These are phyloP conservation scores for Fragilariopsis cylindrus DNA, from an alignment of 108 stramenopile genomes.

Conservation along the genomic window DNA sequence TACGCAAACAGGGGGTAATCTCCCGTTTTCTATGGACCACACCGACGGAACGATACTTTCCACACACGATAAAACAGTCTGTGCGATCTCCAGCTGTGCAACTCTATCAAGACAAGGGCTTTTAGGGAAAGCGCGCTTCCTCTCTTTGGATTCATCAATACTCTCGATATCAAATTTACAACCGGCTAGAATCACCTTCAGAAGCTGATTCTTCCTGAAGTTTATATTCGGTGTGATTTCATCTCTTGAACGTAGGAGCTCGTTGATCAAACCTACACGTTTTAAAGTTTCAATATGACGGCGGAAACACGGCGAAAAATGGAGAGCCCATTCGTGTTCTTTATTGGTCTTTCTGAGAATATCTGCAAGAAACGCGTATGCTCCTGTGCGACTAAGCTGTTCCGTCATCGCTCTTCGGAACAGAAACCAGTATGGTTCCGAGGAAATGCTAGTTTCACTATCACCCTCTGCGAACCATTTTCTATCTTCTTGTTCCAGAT, in stretches of 20 bases:
- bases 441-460: slow-evolving; percentile 12
- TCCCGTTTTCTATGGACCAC: slow-evolving; percentile 36
- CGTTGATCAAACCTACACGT: slow-evolving; percentile 21
- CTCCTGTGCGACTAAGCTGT: slow-evolving; percentile 45
- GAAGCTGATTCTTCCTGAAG: slow-evolving; percentile 39
- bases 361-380: slow-evolving; percentile 64
- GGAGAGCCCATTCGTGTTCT: slow-evolving; percentile 38
- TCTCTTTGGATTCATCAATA: slow-evolving; percentile 1
- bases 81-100: not conserved
- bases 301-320: slow-evolving; percentile 32
- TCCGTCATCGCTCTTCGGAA: slow-evolving; percentile 52
- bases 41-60: slow-evolving; percentile 12
- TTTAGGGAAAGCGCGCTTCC: slow-evolving; percentile 4
- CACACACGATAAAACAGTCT: not conserved
- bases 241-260: slow-evolving; percentile 14
- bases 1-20: slow-evolving; percentile 18
- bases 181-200: slow-evolving; percentile 29
- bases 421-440: slow-evolving; percentile 45
- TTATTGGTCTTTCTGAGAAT: slow-evolving; percentile 44
- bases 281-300: slow-evolving; percentile 22
- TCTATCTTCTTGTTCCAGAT: slow-evolving; percentile 36
- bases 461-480: slow-evolving; percentile 28
- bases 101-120: not conserved
- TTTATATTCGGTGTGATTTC: slow-evolving; percentile 18
- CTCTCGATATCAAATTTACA: slow-evolving; percentile 28